These are phyloP conservation scores for Annona squamosa DNA, from an alignment of 164 flowering plant genomes.

Conservation along the genomic window DNA sequence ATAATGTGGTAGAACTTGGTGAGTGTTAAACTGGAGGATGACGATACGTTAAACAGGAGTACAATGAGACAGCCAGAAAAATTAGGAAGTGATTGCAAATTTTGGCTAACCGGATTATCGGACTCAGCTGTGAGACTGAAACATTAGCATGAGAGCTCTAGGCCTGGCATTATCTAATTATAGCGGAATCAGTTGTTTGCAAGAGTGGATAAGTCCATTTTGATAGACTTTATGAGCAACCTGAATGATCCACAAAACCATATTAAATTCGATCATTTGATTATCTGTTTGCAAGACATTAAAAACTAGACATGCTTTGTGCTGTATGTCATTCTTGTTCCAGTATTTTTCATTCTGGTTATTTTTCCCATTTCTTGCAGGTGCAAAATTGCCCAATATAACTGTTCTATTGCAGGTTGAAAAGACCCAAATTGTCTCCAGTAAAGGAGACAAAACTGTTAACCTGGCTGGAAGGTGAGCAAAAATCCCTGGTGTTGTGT, in stretches of 20 bases:
- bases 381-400: conserved; percentile 69
- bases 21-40: neutral
- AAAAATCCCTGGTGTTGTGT: neutral
- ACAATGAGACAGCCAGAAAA: too few species aligned
- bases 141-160: too few species aligned
- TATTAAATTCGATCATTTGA: neutral
- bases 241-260: neutral
- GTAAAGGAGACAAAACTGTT: conserved; percentile 45
- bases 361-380: conserved; percentile 30
- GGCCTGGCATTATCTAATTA: too few species aligned
- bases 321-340: neutral
- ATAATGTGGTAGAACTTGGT: neutral
- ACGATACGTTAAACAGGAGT: neutral
- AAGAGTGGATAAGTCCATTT: too few species aligned
- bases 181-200: too few species aligned
- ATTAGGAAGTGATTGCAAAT: too few species aligned
- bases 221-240: neutral
- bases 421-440: conserved; percentile 33
- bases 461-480: conserved; percentile 69
- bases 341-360: neutral
- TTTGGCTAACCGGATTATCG: too few species aligned
- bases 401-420: conserved; percentile 52
- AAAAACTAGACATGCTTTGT: neutral
- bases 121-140: too few species aligned
- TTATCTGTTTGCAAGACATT: neutral